Evolutionary conservation across 495 filamentous ascomycete genomes (phyloP), one percentile per base, ranked within the genome.

Genomic region (Elasticomyces elasticus): DNA sequence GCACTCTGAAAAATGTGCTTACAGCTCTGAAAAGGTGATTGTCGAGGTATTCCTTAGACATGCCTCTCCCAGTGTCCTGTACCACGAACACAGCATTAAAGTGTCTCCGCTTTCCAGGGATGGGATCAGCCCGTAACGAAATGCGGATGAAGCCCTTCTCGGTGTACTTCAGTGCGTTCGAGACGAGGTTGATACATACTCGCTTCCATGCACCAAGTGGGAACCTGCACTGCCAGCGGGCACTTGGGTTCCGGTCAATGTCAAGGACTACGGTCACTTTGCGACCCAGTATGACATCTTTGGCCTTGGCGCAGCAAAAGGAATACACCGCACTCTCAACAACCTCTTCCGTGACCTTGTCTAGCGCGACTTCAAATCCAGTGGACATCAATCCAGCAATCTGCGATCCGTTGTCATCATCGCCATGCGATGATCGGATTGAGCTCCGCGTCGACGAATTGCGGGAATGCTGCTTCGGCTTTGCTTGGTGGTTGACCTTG

Each of bases 121-220:
- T 35, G 46, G 44, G 30, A 44, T 47, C 23, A 4, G 51, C 41
- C 27, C 52, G 48, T 19, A 69, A 56, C 9, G 48, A 51, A 1
- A 69, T 51, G 13, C 37, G 41, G 37, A 69, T 64, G 30, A 53
- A 56, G 7, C 67, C 67, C 20, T 46, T 30, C 4, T 41, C 28
- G 12, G 67, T 69, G 54, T 66, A 67, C 42, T 69, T 69, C 11
- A 69, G 49, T 15, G 67, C 51, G 38, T 69, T 69, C 1, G 55
- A 56, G 25, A 69, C 62, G 6, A 67, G 48, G 45, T 66, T 65
- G 61, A 68, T 68, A 48, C 49, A 52, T 25, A 41, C 26, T 12
- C 52, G 25, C 23, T 55, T 55, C 52, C 52, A 55, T 3, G 42
- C 52, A 3, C 52, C 52, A 13, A 55, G 9, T 17, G 52, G 43